Evolutionary conservation across 768 basidiomycete species (phyloP), one percentile per base, ranked within the genome.

Genomic region (Cubamyces lactineus): DNA sequence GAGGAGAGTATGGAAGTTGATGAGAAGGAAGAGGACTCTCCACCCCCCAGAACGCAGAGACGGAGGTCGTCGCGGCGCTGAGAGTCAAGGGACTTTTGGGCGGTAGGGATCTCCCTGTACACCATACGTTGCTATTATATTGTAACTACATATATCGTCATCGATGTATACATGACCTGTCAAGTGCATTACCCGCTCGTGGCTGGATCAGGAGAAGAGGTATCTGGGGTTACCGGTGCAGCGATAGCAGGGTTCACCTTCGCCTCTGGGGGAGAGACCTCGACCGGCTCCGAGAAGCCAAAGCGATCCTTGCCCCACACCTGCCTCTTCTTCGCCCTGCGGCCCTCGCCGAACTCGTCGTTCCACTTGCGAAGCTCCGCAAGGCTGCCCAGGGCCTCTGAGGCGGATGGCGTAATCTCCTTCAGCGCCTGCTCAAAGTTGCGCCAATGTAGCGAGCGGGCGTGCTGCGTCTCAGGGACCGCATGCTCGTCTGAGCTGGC

Each of bases 341-440:
- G 77, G 5, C 93, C 94, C 73, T 96, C 94, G 24, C 96, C 95
- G 73, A 94, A 96, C 72, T 96, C 91, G 49, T 95, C 91, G 63
- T 96, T 95, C 93, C 93, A 96, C 76, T 88, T 90, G 46, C 88
- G 83, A 46, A 94, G 77, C 59, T 90, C 89, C 1, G 86, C 77
- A 38, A 93, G 83, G 51, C 84, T 89, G 50, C 90, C 91, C 2
- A 91, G 76, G 13, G 84, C 80, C 74, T 96, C 95, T 3, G 94
- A 94, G 5, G 87, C 88, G 0, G 93, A 95, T 13, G 95, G 92
- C 2, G 90, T 89, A 65, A 96, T 95, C 74, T 98, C 94, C 66
- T 84, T 87, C 60, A 97, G 79, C 0, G 96, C 95, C 69, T 91
- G 88, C 21, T 78, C 79, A 71, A 98, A 97, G 70, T 98, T 91